Evolutionary conservation across 1,139 yeast species (phyloP), one percentile per base, ranked within the genome.

Genomic region (Kurtzmaniella quercitrusa): DNA sequence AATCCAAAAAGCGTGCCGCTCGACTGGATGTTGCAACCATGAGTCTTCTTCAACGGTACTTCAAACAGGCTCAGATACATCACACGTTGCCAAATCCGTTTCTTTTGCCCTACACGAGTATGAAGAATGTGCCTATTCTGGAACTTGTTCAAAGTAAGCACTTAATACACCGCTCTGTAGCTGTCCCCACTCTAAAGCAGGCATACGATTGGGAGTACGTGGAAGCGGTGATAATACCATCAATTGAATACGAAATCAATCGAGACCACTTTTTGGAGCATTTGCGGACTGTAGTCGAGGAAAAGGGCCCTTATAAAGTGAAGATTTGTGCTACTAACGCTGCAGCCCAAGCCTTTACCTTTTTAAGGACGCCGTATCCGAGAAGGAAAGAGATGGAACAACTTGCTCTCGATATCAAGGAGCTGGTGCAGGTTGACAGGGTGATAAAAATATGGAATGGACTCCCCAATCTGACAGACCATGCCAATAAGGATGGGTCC

Each of bases 231-330:
- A 39, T 71, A n/a, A 62, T 60, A 31, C 75, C 76, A 0, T 62
- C 60, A 12, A 38, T 73, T 14, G 75, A 65, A 47, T 63, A 59
- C 48, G 67, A 63, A 40, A 57, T 71, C 40, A 72, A 72, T 48
- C 52, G 56, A 41, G 45, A 51, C 34, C 63, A 66, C 39, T 57
- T 55, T 38, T 48, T 70, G 21, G 51, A 56, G 3, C 33, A 38
- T 9, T 41, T 38, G 14, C 14, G 41, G 6, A 42, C 51, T 15
- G 55, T 56, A 0, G 60, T 70, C 12, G 60, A 62, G 40, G 57
- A 59, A 14, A 64, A 60, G 43, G 78, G 78, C 0, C 77, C 78
- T 0, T 62, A 49, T 39, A 56, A 59, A 40, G 74, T 71, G 10
- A 60, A 57, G 39, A 57, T 70, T 5, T 47, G 59, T 15, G 43